Percentiles rank a stretch among this genome's conserved stretches.
Conservation (phyloP, 2,329 filamentous ascomycete species). For the Beauveria rudraprayagi region DNA sequence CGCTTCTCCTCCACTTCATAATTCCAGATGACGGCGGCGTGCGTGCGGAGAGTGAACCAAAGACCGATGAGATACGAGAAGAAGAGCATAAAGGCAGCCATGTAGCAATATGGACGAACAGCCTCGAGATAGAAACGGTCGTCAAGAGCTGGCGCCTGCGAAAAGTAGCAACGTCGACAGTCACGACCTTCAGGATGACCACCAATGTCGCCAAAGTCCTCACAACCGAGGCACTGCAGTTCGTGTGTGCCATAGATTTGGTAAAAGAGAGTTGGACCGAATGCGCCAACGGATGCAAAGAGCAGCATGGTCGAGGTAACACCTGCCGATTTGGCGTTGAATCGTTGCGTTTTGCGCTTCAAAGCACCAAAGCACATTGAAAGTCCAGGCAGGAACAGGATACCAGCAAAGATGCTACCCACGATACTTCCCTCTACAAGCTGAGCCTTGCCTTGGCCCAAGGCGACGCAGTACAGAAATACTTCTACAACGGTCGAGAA, state of each 20-base stretch:
- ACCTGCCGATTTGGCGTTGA: constrained; percentile 92
- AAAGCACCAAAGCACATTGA: constrained; percentile 99
- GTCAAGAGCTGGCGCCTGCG: constrained; percentile 72
- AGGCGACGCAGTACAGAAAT: constrained; percentile 90
- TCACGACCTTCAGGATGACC: constrained; percentile 49
- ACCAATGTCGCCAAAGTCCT: constrained; percentile 34
- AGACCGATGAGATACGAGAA: constrained; percentile 88
- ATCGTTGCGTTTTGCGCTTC: constrained; percentile 95
- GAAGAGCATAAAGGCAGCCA: constrained; percentile 78
- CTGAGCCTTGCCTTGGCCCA: constrained; percentile 84
- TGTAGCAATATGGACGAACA: constrained; percentile 87
- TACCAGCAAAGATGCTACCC: constrained; percentile 94
- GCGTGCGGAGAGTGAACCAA: constrained; percentile 90
- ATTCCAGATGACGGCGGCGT: constrained; percentile 96
- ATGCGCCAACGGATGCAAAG: constrained; percentile 91
- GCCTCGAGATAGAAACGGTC: constrained; percentile 87
- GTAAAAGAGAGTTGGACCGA: constrained; percentile 94
- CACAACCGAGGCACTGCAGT: constrained; percentile 69
- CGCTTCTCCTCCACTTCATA: constrained; percentile 73
- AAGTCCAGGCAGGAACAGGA: constrained; percentile 85
- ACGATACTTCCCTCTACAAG: constrained; percentile 96
- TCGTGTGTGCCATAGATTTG: constrained; percentile 98
- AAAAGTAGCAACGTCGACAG: constrained; percentile 90
- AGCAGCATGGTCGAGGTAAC: constrained; percentile 97
- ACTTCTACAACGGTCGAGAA: constrained; percentile 98